Base-by-base conservation (phyloP, 768 basidiomycete genomes). In the Neoboletus brunneissimus region DNA sequence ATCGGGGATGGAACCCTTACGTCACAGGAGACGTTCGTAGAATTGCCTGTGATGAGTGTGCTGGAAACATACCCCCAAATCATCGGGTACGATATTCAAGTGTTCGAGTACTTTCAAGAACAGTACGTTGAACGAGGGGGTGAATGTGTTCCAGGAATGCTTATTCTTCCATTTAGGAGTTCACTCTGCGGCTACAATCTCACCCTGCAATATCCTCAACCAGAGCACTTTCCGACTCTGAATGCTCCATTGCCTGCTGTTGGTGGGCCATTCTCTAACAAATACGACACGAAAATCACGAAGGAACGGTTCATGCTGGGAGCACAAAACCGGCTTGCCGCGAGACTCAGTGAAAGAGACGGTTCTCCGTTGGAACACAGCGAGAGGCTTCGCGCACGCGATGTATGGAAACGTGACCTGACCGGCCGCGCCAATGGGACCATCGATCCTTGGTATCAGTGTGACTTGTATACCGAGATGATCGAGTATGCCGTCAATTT, bases 401-500 rank as follows among this genome's bases (percentile, higher is more conserved):
- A 54, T 57, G 58, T 44, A 15, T 67, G 69, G 64, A 85, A 82
- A 67, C 74, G 82, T 51, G 78, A 81, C 66, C 68, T 85, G 25
- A 69, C 72, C 27, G 73, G 75, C 11, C 75, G 83, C 35, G 67
- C 80, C 2, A 84, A 84, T 57, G 84, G 79, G 10, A 81, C 81
- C 2, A 79, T 85, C 51, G 79, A 85, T 67, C 75, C 82, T 22
- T 80, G 76, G 79, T 86, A 85, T 57, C 78, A 79, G 5, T 89
- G 88, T 65, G 74, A 82, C 51, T 63, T 88, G 6, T 77, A 82
- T 52, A 76, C 79, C 48, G 82, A 85, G 72, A 79, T 85, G 70
- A 61, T 87, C 31, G 87, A 89, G 64, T 89, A 89, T 64, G 85
- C 87, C 8, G 48, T 83, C 56, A 89, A 89, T 64, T 88, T 79